These are phyloP conservation scores for Rhododendron griersonianum DNA, from an alignment of 148 eudicot species.

Conservation along the genomic window DNA sequence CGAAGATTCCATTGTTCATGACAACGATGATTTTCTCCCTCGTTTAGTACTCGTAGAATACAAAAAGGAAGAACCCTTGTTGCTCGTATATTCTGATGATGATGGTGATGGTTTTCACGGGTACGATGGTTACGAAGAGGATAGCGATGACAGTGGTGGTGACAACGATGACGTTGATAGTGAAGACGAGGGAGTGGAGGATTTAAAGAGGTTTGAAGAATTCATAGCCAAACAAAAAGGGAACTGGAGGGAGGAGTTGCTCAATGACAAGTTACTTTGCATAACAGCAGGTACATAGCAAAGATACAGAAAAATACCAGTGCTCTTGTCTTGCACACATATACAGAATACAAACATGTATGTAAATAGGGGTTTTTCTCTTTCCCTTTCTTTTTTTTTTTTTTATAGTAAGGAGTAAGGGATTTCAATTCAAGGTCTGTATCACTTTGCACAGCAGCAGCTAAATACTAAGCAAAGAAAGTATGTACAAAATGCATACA, in stretches of 20 bases:
- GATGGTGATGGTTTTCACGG: background rate
- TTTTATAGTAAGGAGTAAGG: background rate
- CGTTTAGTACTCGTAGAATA: conserved; percentile 10
- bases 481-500: background rate
- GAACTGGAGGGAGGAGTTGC: background rate
- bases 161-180: background rate
- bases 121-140: background rate
- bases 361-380: background rate
- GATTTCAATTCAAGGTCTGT: background rate
- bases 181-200: background rate
- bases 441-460: background rate
- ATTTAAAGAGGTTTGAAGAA: background rate
- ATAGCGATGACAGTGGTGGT: background rate
- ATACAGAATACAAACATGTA: background rate
- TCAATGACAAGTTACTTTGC: background rate
- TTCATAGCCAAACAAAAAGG: background rate
- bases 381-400: background rate
- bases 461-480: background rate
- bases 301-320: background rate
- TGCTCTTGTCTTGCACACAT: background rate
- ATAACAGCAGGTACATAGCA: background rate
- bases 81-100: background rate
- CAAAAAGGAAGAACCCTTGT: background rate
- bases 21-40: conserved; percentile 7
- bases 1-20: background rate